Percentiles rank a stretch among this genome's conserved stretches.
Evolutionary conservation across 2,329 filamentous ascomycete species (phyloP).

Genomic region (Tolypocladium tropicale): DNA sequence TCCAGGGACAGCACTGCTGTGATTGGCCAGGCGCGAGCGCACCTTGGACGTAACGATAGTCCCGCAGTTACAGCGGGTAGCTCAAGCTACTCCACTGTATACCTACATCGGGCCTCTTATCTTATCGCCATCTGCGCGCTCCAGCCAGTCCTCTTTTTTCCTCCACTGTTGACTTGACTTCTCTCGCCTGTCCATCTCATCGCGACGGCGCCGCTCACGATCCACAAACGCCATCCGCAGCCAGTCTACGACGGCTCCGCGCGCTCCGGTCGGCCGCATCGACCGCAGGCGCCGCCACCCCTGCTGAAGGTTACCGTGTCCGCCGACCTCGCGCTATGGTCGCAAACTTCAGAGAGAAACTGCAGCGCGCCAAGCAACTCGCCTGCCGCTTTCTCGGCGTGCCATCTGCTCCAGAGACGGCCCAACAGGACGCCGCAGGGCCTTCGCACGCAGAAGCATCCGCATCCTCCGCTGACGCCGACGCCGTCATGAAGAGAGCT

Average conservation of each 20-base stretch:
- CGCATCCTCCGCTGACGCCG: not conserved
- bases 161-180: not conserved
- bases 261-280: not conserved
- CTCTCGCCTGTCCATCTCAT: not conserved
- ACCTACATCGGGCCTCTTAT: not conserved
- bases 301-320: not conserved
- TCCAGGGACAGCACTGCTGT: not conserved
- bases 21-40: not conserved
- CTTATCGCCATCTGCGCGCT: not conserved
- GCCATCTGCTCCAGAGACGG: slow-evolving; percentile 1
- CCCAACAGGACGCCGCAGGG: not conserved
- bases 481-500: slow-evolving; percentile 6
- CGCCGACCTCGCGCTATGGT: slow-evolving; percentile 5
- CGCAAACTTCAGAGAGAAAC: slow-evolving; percentile 5
- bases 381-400: slow-evolving; percentile 6
- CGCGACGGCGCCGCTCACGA: not conserved
- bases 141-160: no score
- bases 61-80: no score
- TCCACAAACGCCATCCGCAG: not conserved
- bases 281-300: not conserved
- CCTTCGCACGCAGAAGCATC: not conserved
- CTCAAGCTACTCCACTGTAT: no score
- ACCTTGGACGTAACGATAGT: no score
- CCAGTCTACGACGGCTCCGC: not conserved
- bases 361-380: slow-evolving; percentile 9